Evolutionary conservation across 2,329 filamentous ascomycete genomes (phyloP).

Genomic region (Calonectria ilicicola): DNA sequence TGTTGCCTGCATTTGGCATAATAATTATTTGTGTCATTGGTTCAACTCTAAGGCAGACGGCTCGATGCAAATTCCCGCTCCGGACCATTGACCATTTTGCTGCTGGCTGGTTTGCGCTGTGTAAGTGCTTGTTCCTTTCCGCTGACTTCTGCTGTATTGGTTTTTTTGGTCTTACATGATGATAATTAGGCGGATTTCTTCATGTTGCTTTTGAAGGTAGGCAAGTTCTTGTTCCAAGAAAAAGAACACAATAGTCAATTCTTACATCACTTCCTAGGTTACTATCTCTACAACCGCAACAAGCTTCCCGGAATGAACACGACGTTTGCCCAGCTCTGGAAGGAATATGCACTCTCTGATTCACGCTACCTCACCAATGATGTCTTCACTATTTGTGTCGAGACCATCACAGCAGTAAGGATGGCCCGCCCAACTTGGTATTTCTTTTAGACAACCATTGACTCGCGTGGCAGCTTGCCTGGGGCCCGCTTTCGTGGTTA

Average conservation of each 20-base stretch:
- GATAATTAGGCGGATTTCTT: slow-evolving; percentile 68
- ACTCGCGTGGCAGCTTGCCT: slow-evolving; percentile 55
- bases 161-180: neutral
- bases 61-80: slow-evolving; percentile 32
- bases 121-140: slow-evolving; percentile 52
- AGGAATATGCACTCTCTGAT: slow-evolving; percentile 90
- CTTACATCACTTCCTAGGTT: slow-evolving; percentile 61
- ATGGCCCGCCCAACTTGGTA: neutral
- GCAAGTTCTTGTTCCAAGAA: slow-evolving; percentile 4
- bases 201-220: slow-evolving; percentile 86
- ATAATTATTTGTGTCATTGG: slow-evolving; percentile 53
- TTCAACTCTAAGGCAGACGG: slow-evolving; percentile 42
- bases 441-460: neutral
- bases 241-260: neutral
- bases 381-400: slow-evolving; percentile 88
- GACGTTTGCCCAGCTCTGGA: slow-evolving; percentile 89
- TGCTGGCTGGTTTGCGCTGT: slow-evolving; percentile 67
- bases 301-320: slow-evolving; percentile 75
- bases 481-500: slow-evolving; percentile 69
- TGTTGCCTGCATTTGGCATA: slow-evolving; percentile 52
- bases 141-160: neutral
- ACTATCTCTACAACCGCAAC: slow-evolving; percentile 79
- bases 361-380: slow-evolving; percentile 87
- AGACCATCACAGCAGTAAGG: slow-evolving; percentile 82
- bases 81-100: slow-evolving; percentile 54